These are phyloP conservation scores for Elongisporangium anandrum DNA, from an alignment of 352 stramenopile genomes.

Conservation along the genomic window DNA sequence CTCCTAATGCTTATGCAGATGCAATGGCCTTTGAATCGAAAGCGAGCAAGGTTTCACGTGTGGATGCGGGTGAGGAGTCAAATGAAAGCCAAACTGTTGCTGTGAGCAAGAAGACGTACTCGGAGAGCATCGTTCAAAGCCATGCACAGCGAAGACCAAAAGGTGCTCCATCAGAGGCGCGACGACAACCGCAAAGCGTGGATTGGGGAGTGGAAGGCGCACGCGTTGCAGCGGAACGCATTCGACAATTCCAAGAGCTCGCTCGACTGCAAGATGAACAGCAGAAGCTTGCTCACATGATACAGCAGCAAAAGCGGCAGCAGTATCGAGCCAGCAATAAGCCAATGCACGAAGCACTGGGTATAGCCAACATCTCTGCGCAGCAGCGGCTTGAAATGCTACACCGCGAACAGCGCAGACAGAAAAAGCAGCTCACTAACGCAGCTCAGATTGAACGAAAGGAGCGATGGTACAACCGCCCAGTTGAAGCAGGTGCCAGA, in stretches of 20 bases:
- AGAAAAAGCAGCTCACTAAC: constrained; percentile 11
- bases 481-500: background rate
- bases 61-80: background rate
- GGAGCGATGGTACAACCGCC: constrained; percentile 34
- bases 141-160: background rate
- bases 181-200: background rate
- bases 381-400: constrained; percentile 30
- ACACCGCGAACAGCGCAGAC: constrained; percentile 11
- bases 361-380: constrained; percentile 26
- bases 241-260: constrained; percentile 9
- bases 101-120: background rate
- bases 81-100: background rate
- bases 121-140: background rate
- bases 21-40: background rate
- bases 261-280: constrained; percentile 8
- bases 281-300: constrained; percentile 6
- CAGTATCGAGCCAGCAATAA: constrained; percentile 34
- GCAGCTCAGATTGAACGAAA: constrained; percentile 15
- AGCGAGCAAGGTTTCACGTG: background rate
- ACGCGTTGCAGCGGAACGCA: constrained; percentile 14
- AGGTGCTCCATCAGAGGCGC: background rate
- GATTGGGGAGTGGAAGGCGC: constrained; percentile 11
- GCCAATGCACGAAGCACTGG: constrained; percentile 29
- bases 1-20: background rate
- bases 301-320: constrained; percentile 15